A percentile compares a stretch with the other conserved stretches of the same genome.
Evolutionary conservation across 371 early-diverging fungal genomes (phyloP).

Genomic region (Gilbertella persicaria): DNA sequence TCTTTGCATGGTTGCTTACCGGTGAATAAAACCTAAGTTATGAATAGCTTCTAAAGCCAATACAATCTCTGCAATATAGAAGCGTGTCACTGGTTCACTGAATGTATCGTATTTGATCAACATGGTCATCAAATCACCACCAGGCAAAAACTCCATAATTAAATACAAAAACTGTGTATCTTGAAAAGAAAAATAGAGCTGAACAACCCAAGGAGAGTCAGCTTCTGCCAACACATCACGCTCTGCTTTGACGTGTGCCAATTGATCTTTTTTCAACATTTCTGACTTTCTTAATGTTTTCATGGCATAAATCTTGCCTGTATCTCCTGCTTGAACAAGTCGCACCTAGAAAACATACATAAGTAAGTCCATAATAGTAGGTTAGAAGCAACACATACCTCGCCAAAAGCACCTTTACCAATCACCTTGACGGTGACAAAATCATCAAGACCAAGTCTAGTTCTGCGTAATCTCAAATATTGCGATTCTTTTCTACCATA

Average conservation of each 20-base stretch:
- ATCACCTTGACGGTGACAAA: conserved; percentile 98
- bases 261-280: conserved; percentile 97
- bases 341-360: conserved; percentile 64
- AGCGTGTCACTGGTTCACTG: conserved; percentile 94
- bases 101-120: conserved; percentile 96
- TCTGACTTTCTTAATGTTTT: conserved; percentile 94
- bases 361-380: not conserved
- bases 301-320: conserved; percentile 98
- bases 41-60: conserved; percentile 96
- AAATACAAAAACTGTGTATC: conserved; percentile 92
- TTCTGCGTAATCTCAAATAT: conserved; percentile 89
- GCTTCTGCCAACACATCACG: conserved; percentile 97
- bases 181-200: conserved; percentile 95
- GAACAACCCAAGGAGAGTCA: conserved; percentile 98
- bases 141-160: conserved; percentile 98
- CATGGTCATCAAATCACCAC: conserved; percentile 98
- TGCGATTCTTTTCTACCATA: conserved; percentile 92
- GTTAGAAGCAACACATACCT: conserved; percentile 52
- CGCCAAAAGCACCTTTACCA: conserved; percentile 99
- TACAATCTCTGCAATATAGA: conserved; percentile 98
- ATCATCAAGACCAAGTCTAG: conserved; percentile 91
- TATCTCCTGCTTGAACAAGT: conserved; percentile 93
- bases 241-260: conserved; percentile 97
- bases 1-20: conserved; percentile 52
- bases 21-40: conserved; percentile 94